Percentiles rank a stretch among this genome's conserved stretches.
Conservation (phyloP, 371 early-diverging fungal genomes). For the Entomophthora muscae region DNA sequence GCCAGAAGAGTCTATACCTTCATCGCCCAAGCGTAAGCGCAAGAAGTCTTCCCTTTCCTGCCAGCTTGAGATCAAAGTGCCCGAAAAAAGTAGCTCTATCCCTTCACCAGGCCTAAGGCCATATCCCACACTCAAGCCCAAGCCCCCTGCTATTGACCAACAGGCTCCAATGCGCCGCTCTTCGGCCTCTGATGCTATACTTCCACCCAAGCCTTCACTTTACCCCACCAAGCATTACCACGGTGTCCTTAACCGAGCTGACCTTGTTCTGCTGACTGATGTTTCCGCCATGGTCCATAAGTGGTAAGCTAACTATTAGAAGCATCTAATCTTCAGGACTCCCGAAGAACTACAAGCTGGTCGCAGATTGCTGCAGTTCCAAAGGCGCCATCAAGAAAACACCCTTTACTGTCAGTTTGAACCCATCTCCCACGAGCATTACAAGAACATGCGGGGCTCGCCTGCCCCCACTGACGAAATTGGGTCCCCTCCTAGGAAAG, state of each 20-base stretch:
- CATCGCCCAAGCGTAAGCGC: not conserved
- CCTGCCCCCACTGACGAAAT: not conserved
- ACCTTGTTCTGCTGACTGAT: not conserved
- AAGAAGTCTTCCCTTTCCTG: not conserved
- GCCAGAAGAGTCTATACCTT: not conserved
- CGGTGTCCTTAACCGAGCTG: slow-evolving; percentile 6
- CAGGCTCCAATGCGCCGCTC: not conserved
- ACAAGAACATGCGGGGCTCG: not conserved
- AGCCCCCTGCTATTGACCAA: not conserved
- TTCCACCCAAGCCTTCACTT: not conserved
- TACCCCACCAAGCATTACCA: not conserved
- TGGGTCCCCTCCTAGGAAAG: not conserved
- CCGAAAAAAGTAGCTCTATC: not conserved
- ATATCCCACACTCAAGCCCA: not conserved
- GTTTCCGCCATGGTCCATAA: not conserved
- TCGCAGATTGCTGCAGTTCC: not conserved
- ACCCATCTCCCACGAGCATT: not conserved
- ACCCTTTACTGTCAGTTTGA: slow-evolving; percentile 5
- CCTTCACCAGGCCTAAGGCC: not conserved
- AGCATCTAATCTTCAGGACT: slow-evolving; percentile 4
- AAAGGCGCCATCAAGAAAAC: not conserved
- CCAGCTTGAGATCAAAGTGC: not conserved
- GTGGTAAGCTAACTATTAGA: not conserved
- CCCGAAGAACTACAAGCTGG: not conserved
- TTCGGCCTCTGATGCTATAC: not conserved